Percentiles rank a stretch among this genome's conserved stretches.
Evolutionary conservation across 345 rosid genomes (phyloP).

Genomic region (Pistacia vera): DNA sequence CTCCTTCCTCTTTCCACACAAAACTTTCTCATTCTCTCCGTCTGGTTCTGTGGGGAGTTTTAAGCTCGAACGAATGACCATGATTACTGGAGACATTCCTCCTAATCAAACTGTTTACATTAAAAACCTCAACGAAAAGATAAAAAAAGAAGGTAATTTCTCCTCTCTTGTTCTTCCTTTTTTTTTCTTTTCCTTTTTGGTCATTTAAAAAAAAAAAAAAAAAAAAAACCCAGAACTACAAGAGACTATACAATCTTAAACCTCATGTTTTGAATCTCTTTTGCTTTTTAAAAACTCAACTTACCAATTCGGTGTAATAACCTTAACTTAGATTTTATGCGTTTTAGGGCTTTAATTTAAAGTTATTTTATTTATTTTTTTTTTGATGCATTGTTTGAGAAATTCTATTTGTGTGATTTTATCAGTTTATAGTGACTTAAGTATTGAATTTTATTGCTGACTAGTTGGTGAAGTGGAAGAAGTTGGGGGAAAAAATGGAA

Average conservation of each 20-base stretch:
- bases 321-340: neutral
- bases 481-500: neutral
- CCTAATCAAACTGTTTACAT: constrained; percentile 96
- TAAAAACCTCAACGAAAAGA: constrained; percentile 86
- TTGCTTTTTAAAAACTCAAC: neutral
- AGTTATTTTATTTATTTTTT: neutral
- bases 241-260: neutral
- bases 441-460: neutral
- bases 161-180: neutral
- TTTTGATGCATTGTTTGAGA: neutral
- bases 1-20: neutral
- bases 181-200: neutral
- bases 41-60: neutral
- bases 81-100: constrained; percentile 90
- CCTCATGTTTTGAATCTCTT: neutral
- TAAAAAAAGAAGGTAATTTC: constrained; percentile 78
- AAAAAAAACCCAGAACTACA: neutral
- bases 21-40: neutral
- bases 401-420: neutral
- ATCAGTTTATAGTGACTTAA: neutral
- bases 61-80: constrained; percentile 12
- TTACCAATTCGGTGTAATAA: neutral
- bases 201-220: neutral
- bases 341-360: constrained; percentile 1
- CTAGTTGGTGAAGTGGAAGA: neutral